Evolutionary conservation across 441 rosid genomes (phyloP).

Genomic region (Corymbia citriodora): DNA sequence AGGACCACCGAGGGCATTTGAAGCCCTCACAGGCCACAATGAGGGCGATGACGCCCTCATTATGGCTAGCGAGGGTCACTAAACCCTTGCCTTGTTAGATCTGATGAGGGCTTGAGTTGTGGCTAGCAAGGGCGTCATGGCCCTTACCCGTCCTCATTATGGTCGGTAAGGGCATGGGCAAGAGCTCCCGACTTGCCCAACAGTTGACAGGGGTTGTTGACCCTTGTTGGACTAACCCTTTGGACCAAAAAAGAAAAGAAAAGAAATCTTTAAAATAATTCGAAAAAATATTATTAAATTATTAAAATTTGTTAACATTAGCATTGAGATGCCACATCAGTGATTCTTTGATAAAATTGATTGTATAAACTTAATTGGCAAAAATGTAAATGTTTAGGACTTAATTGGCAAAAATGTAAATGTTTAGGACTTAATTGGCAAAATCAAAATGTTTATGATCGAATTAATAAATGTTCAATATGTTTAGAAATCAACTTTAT

Average conservation of each 20-base stretch:
- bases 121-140: background rate
- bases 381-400: no score
- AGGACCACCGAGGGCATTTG: background rate
- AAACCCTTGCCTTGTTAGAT: background rate
- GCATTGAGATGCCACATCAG: background rate
- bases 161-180: background rate
- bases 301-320: no score
- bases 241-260: background rate
- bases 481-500: background rate
- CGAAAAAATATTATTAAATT: no score
- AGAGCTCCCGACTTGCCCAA: background rate
- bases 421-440: no score
- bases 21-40: no score
- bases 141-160: background rate
- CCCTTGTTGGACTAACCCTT: background rate
- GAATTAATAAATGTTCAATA: no score
- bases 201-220: no score
- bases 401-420: no score
- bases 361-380: background rate
- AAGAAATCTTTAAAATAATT: fast-evolving
- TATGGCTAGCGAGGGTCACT: background rate
- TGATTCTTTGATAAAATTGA: no score
- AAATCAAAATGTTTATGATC: background rate
- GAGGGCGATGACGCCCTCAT: no score
- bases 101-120: background rate